These are phyloP conservation scores for Fusarium sp. DNA, from an alignment of 2,329 filamentous ascomycete species.

Conservation along the genomic window DNA sequence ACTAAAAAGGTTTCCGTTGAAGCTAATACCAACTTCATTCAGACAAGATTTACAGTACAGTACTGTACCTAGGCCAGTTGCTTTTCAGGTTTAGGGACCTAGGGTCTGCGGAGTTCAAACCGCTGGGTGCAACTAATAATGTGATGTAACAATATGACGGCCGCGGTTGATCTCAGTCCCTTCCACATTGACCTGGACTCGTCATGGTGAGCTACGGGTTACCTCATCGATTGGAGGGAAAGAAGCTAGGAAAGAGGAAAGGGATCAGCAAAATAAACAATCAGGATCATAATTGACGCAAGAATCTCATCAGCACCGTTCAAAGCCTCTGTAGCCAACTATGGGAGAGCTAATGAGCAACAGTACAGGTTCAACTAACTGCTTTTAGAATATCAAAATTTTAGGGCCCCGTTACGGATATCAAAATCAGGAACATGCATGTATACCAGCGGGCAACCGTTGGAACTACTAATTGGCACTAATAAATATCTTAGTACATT, in stretches of 20 bases:
- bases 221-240: background rate
- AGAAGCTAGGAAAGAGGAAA: background rate
- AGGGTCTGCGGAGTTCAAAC: background rate
- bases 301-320: background rate
- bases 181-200: background rate
- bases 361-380: background rate
- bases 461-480: background rate
- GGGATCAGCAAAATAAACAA: background rate
- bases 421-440: background rate
- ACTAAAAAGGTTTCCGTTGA: conserved; percentile 8
- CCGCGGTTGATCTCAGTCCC: background rate
- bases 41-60: background rate
- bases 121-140: background rate
- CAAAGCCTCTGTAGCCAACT: background rate
- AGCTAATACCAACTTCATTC: conserved; percentile 22
- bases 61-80: background rate
- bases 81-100: background rate
- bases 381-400: background rate
- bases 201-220: background rate
- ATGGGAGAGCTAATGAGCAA: background rate
- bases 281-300: background rate
- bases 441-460: background rate
- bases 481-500: background rate
- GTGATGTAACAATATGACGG: conserved; percentile 1
- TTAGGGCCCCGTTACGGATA: background rate